Base-by-base conservation (phyloP, 371 early-diverging fungal genomes). In the Zychaea mexicana region DNA sequence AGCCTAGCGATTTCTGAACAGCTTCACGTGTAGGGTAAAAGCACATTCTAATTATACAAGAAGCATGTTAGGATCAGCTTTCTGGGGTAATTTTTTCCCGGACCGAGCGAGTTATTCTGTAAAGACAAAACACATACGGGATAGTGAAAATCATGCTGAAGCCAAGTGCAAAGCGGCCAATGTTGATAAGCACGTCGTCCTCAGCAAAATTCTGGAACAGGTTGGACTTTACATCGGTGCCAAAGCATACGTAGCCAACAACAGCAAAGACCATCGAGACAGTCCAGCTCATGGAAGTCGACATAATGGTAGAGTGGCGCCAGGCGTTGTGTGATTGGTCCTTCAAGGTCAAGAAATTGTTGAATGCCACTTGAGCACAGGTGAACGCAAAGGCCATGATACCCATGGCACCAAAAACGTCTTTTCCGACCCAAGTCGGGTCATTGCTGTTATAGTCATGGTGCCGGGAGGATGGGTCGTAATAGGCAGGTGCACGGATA, bases 261-360 rank as follows among this genome's bases (percentile, higher is more conserved):
- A 81, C 66, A 15, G 84, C 87, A 75, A 87, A 84, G 13, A 73
- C 65, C 47, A 87, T 80, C 2, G 87, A 85, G 30, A 84, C 72
- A 2, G 69, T 15, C 87, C 85, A 84, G 27, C 84, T 81, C 15
- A 77, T 52, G 10, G 56, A 55, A 3, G 84, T 81, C 0, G 87
- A 77, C 1, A 83, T 46, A n/a, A 63, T 62, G 1, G 80, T 78
- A 0, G 82, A 67, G 12, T 69, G 66, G 15, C 66, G 68, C 87
- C 87, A 87, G 9, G 71, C 66, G 6, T 49, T 32, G 1, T 65
- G 62, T 8, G 81, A 73, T 52, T 81, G 86, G 26, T 79, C 72
- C 26, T 67, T 64, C 61, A 82, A 74, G 8, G 83, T 74, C 57
- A 78, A 55, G 60, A 77, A 87, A 47, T 84, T 87, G 47, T 79